Percentiles rank a stretch among this genome's conserved stretches.
Conservation (phyloP, 257 asterid genomes). For the Solanum commersonii region DNA sequence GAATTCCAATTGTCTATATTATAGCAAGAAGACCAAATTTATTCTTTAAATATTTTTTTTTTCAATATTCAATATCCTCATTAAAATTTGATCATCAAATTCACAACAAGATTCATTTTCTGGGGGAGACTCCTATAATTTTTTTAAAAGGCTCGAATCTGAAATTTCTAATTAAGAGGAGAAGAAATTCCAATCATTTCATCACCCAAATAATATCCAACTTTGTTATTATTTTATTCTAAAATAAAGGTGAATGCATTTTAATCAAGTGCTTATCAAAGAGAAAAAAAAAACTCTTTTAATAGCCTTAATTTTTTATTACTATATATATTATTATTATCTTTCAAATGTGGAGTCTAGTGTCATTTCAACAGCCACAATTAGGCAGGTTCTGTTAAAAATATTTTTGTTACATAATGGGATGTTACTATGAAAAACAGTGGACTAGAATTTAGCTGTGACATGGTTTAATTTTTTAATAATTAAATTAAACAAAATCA, state of each 20-base stretch:
- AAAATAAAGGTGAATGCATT: background rate
- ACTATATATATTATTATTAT: background rate
- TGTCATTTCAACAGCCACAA: background rate
- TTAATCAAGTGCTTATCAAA: background rate
- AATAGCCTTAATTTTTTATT: background rate
- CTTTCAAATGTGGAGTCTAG: background rate
- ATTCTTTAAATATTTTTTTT: background rate
- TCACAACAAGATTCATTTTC: background rate
- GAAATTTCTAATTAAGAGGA: rapidly evolving
- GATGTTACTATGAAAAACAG: background rate
- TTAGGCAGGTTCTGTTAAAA: background rate
- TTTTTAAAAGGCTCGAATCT: background rate
- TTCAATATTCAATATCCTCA: background rate
- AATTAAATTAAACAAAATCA: background rate
- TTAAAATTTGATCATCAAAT: background rate
- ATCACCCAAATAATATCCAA: background rate
- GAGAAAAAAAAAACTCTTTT: background rate
- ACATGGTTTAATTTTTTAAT: background rate
- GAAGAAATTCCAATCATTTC: rapidly evolving
- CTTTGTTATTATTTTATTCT: background rate
- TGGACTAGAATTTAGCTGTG: background rate
- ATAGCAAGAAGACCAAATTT: background rate
- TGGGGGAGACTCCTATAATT: rapidly evolving
- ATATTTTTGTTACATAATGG: background rate
- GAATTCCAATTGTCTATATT: background rate